These are phyloP conservation scores for Citrus australasica DNA, from an alignment of 345 rosid genomes.

Conservation along the genomic window DNA sequence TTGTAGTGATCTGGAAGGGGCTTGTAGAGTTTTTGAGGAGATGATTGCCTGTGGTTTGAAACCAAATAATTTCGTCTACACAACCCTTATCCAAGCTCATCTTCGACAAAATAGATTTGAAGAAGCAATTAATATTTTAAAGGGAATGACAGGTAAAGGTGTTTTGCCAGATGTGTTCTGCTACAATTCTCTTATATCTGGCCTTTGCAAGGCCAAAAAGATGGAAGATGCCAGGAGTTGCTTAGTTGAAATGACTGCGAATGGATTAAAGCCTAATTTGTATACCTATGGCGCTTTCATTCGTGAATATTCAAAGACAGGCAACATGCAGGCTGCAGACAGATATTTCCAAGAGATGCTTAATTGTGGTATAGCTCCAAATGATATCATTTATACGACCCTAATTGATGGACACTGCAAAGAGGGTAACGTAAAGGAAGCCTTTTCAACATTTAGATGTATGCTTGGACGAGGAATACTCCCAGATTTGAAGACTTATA, in stretches of 20 bases:
- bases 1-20: constrained; percentile 49
- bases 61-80: constrained; percentile 56
- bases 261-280: constrained; percentile 60
- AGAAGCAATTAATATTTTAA: constrained; percentile 51
- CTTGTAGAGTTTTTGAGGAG: constrained; percentile 42
- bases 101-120: constrained; percentile 44
- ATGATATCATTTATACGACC: constrained; percentile 43
- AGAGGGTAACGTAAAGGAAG: constrained; percentile 48
- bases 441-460: constrained; percentile 45
- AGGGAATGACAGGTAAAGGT: constrained; percentile 56
- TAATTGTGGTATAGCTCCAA: constrained; percentile 54
- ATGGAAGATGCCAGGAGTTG: constrained; percentile 66
- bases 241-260: constrained; percentile 54
- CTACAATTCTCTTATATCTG: constrained; percentile 68
- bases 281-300: constrained; percentile 71
- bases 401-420: constrained; percentile 67
- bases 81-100: constrained; percentile 60
- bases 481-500: constrained; percentile 53
- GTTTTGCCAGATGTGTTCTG: constrained; percentile 62
- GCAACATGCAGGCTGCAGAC: constrained; percentile 55
- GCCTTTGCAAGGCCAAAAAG: constrained; percentile 68
- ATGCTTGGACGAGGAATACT: constrained; percentile 48
- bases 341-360: constrained; percentile 64
- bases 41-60: constrained; percentile 55
- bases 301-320: constrained; percentile 51